Evolutionary conservation across 2,329 filamentous ascomycete genomes (phyloP).

Genomic region (Ascochyta clinopodiicola): DNA sequence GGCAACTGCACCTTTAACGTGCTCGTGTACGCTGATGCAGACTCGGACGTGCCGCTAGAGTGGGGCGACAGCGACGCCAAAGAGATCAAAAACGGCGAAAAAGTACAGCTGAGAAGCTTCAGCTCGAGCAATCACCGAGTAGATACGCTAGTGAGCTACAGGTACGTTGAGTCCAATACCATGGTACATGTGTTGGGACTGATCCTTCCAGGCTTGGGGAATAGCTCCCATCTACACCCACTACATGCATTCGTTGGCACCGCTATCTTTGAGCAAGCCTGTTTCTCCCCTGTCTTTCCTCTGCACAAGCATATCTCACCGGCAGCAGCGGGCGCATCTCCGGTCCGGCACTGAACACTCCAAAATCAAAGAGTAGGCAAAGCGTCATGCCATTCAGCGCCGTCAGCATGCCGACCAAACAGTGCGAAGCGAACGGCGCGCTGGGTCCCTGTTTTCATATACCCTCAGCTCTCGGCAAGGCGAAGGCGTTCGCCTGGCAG

Average conservation of each 20-base stretch:
- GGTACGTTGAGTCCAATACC: conserved; percentile 48
- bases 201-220: conserved; percentile 14
- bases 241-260: conserved; percentile 11
- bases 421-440: neutral
- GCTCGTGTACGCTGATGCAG: conserved; percentile 94
- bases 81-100: conserved; percentile 92
- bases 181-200: conserved; percentile 19
- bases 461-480: conserved; percentile 14
- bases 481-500: conserved; percentile 7
- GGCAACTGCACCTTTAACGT: conserved; percentile 99
- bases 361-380: neutral
- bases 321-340: conserved; percentile 3
- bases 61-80: conserved; percentile 99
- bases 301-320: neutral
- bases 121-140: conserved; percentile 94
- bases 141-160: conserved; percentile 94
- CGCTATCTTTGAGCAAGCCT: conserved; percentile 10
- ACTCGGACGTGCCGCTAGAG: conserved; percentile 94
- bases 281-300: conserved; percentile 9
- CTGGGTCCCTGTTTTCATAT: conserved; percentile 15
- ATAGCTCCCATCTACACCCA: conserved; percentile 9
- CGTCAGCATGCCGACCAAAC: neutral
- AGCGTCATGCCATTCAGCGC: neutral
- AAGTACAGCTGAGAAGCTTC: conserved; percentile 93
- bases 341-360: neutral